Percentiles rank a stretch among this genome's conserved stretches.
phyloP scores from a whole-genome alignment of 352 stramenopile genomes.

The Phytopythium aichiense region DNA sequence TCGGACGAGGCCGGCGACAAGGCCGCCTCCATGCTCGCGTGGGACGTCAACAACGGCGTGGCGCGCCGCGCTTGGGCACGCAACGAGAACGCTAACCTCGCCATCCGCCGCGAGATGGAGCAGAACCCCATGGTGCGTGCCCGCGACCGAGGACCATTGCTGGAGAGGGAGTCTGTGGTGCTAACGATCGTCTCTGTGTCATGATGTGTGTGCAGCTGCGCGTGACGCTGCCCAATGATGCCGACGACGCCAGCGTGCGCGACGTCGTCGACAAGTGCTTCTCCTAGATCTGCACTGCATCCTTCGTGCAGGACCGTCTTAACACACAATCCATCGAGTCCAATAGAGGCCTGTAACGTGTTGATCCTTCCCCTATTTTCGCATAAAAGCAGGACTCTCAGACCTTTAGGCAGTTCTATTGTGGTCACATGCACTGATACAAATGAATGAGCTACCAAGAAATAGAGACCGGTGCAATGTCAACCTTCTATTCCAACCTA shows the following conservation, averaged over 20 bases:
- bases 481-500: background rate
- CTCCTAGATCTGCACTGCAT: conserved; percentile 11
- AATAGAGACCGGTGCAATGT: too few relatives aligned
- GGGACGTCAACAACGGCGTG: conserved; percentile 90
- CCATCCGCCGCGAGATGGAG: conserved; percentile 83
- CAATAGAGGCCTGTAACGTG: too few relatives aligned
- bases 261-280: conserved; percentile 44
- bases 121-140: conserved; percentile 56
- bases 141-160: background rate
- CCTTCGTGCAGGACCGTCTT: too few relatives aligned
- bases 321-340: too few relatives aligned
- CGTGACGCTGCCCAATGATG: conserved; percentile 47
- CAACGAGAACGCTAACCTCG: conserved; percentile 83
- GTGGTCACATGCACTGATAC: too few relatives aligned
- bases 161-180: background rate
- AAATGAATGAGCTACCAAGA: too few relatives aligned
- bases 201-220: conserved; percentile 27
- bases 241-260: conserved; percentile 38
- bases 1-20: conserved; percentile 58
- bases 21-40: conserved; percentile 74
- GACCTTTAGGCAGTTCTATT: too few relatives aligned
- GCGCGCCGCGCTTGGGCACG: conserved; percentile 73
- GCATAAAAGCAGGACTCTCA: too few relatives aligned
- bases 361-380: too few relatives aligned
- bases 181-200: conserved; percentile 11